Conservation (phyloP, 176 grass and related monocot genomes). For the Avena eriantha region DNA sequence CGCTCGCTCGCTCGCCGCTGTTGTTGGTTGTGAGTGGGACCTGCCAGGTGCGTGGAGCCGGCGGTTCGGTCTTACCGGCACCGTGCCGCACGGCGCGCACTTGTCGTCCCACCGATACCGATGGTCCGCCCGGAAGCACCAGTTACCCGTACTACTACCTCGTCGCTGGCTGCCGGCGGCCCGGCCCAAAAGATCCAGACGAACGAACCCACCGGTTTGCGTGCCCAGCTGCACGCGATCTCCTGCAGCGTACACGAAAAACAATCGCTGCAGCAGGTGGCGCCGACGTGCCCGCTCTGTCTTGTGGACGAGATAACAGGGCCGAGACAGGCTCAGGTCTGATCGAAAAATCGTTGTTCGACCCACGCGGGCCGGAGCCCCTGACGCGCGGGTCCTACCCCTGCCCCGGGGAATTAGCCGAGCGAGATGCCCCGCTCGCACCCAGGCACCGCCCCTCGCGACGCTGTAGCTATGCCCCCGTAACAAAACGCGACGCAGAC, state of each 20-base stretch:
- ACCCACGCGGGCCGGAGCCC: constrained; percentile 39
- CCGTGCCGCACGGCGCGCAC: not conserved
- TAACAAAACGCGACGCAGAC: constrained; percentile 53
- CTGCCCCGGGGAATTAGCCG: constrained; percentile 31
- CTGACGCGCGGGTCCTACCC: constrained; percentile 38
- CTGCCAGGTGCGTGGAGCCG: not conserved
- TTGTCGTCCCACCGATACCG: not conserved
- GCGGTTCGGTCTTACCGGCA: constrained; percentile 14
- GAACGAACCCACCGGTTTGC: not conserved
- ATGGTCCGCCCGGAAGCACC: constrained; percentile 3
- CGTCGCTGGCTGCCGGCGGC: not conserved
- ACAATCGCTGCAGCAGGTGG: constrained; percentile 1
- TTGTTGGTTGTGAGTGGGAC: not conserved
- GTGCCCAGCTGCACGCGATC: not conserved
- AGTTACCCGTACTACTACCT: not conserved
- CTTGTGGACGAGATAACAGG: not conserved
- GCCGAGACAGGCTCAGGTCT: constrained; percentile 1
- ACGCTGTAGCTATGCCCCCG: constrained; percentile 14
- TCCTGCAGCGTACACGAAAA: too few species aligned
- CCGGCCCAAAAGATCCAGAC: not conserved
- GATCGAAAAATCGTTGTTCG: not conserved
- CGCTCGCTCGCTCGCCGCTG: not conserved
- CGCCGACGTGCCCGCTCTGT: not conserved
- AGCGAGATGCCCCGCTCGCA: constrained; percentile 35
- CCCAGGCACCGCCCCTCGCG: constrained; percentile 35